phyloP scores from a whole-genome alignment of 345 rosid genomes.

The Gossypioides kirkii region DNA sequence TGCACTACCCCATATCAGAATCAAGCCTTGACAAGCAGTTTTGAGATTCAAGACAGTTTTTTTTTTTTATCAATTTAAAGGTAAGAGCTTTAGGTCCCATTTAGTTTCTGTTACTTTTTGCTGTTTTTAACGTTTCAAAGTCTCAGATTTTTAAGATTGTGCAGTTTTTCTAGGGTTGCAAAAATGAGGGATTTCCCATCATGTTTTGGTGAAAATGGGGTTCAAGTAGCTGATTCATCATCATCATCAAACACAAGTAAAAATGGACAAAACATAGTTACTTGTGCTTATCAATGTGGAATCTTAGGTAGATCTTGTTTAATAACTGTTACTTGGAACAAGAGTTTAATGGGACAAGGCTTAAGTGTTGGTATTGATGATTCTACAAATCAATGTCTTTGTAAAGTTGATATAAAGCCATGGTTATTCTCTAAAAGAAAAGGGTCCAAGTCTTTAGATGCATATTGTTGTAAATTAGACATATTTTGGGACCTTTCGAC shows the following conservation, averaged over 20 bases:
- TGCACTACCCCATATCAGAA: conserved; percentile 25
- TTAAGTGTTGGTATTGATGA: conserved; percentile 69
- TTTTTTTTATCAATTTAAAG: conserved; percentile 16
- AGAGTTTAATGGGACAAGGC: conserved; percentile 91
- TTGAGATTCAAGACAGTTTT: conserved; percentile 19
- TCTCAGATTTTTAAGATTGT: conserved; percentile 6
- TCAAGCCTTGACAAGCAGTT: conserved; percentile 21
- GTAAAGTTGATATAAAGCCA: conserved; percentile 89
- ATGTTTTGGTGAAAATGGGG: conserved; percentile 93
- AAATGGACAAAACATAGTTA: conserved; percentile 64
- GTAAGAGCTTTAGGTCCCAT: conserved; percentile 17
- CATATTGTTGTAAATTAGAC: conserved; percentile 57
- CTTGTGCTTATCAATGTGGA: conserved; percentile 69
- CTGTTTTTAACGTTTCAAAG: conserved; percentile 8
- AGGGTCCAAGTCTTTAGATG: conserved; percentile 79
- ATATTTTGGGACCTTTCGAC: conserved; percentile 84
- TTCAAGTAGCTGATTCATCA: conserved; percentile 79
- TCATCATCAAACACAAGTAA: conserved; percentile 60
- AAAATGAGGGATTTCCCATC: conserved; percentile 93
- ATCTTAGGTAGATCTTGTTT: conserved; percentile 60
- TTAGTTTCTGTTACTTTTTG: conserved; percentile 2
- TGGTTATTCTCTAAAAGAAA: conserved; percentile 90
- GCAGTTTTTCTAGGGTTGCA: neutral
- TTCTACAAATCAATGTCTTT: conserved; percentile 65
- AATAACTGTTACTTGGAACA: conserved; percentile 81